A percentile compares a stretch with the other conserved stretches of the same genome.
Conservation (phyloP, 768 basidiomycete genomes). For the Pleurotus cornucopiae region DNA sequence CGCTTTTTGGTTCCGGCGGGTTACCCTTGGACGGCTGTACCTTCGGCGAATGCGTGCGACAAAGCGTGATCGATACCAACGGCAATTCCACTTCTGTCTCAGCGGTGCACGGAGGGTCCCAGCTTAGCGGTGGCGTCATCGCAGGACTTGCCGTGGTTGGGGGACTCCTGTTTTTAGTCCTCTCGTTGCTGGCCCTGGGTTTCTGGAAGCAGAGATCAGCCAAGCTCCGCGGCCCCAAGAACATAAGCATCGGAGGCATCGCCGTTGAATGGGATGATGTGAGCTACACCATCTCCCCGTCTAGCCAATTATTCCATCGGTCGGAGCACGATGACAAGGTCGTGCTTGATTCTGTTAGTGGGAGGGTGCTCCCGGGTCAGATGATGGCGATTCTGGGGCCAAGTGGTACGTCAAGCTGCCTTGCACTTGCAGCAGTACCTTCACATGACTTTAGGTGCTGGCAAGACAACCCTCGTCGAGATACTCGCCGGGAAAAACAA, state of each 20-base stretch:
- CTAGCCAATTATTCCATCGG: constrained; percentile 2
- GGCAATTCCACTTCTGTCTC: constrained; percentile 29
- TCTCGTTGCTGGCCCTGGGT: constrained; percentile 62
- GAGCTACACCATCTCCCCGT: constrained; percentile 53
- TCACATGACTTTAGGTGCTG: constrained; percentile 49
- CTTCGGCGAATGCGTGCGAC: constrained; percentile 87
- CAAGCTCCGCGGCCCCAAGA: constrained; percentile 19
- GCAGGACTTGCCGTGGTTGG: constrained; percentile 88
- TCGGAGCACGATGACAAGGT: constrained; percentile 42
- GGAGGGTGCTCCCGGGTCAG: constrained; percentile 70
- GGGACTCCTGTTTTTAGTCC: constrained; percentile 49
- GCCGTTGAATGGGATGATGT: constrained; percentile 66
- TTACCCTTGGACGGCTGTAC: constrained; percentile 69
- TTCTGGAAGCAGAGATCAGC: constrained; percentile 59
- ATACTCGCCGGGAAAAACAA: constrained; percentile 84
- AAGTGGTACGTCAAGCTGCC: constrained; percentile 49
- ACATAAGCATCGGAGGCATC: constrained; percentile 28
- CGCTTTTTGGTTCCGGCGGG: constrained; percentile 70
- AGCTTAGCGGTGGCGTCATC: constrained; percentile 79
- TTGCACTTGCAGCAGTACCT: background rate
- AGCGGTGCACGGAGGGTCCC: constrained; percentile 27
- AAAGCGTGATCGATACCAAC: constrained; percentile 66
- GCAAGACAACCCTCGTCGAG: constrained; percentile 90
- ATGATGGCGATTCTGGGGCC: constrained; percentile 93
- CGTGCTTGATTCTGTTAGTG: constrained; percentile 68